Percentiles rank a stretch among this genome's conserved stretches.
These are phyloP conservation scores for Fusarium pseudonygamai DNA, from an alignment of 2,329 filamentous ascomycete species.

Conservation along the genomic window DNA sequence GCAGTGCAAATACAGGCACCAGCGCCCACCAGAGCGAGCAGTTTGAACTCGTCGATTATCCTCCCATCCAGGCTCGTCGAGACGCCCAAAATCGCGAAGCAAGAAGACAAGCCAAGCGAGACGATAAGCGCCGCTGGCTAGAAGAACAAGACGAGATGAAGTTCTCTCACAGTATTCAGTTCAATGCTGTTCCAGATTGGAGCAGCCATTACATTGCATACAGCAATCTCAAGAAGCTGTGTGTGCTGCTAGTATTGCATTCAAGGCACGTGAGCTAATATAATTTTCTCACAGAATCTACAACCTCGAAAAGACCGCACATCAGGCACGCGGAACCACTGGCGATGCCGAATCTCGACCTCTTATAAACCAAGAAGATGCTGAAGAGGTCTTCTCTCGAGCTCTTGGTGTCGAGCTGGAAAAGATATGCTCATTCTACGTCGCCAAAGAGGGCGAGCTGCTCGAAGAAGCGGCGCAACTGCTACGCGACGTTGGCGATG, in stretches of 20 bases:
- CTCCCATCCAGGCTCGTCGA: slow-evolving; percentile 44
- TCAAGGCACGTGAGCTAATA: slow-evolving; percentile 1
- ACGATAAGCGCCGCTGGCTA: slow-evolving; percentile 74
- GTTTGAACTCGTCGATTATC: slow-evolving; percentile 57
- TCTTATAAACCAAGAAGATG: slow-evolving; percentile 77
- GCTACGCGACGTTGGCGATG: slow-evolving; percentile 77
- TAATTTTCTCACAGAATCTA: slow-evolving; percentile 77
- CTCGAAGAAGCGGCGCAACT: slow-evolving; percentile 81
- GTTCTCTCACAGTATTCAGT: slow-evolving; percentile 99
- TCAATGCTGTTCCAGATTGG: slow-evolving; percentile 99
- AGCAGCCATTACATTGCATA: slow-evolving; percentile 98
- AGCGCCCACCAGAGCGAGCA: slow-evolving; percentile 28
- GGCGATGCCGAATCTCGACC: slow-evolving; percentile 86
- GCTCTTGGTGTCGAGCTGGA: slow-evolving; percentile 90
- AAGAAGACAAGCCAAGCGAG: slow-evolving; percentile 57
- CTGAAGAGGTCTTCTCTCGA: slow-evolving; percentile 82
- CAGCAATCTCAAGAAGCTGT: slow-evolving; percentile 99
- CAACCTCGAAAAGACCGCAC: slow-evolving; percentile 85
- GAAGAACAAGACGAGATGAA: slow-evolving; percentile 91
- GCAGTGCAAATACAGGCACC: not conserved
- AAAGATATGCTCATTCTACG: slow-evolving; percentile 92
- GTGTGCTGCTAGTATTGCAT: slow-evolving; percentile 49
- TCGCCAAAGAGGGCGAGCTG: slow-evolving; percentile 88
- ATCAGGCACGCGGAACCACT: slow-evolving; percentile 62
- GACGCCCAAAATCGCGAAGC: slow-evolving; percentile 46